Base-by-base conservation (phyloP, 2,329 filamentous ascomycete genomes). In the Aureobasidium sp. region DNA sequence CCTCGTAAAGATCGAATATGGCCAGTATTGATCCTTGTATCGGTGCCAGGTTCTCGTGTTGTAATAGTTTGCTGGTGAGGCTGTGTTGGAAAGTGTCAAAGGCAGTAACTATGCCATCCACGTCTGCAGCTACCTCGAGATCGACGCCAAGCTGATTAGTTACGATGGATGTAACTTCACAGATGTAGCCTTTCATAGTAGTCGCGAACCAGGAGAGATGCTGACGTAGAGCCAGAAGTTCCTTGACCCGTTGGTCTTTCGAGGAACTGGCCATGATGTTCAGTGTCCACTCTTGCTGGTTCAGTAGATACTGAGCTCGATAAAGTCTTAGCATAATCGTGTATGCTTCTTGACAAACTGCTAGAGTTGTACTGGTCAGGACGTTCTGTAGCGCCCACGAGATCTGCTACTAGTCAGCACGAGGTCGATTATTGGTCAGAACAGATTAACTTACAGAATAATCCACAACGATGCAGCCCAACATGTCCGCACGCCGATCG, bases 141-240 rank as follows among this genome's bases (percentile, higher is more conserved):
- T 80, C 77, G 2, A 73, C 71, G 5, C 76, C 76, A 76, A 97
- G 82, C 34, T 78, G 76, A 2, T 73, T 69, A 1, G 81, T 82
- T 27, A 85, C 79, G 0, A 85, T 82, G 0, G 81, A 79, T 1
- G 92, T 88, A 1, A 91, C 81, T 16, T 85, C 87, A 3, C 85
- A 86, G 5, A 96, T 76, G 69, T 96, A 94, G 9, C 86, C 85
- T 68, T 90, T 87, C 1, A 96, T 68, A 0, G 82, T 84, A 64
- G 86, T 87, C 65, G 84, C 83, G 73, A 96, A 93, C 88, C 90
- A 93, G 11, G 91, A 76, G 3, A 96, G 78, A 54, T 82, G 84
- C 34, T 85, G 84, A 41, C 89, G 85, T 9, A 93, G 76, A 47
- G 32, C 48, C 1, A 63, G 25, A 4, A 48, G 37, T 8, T 54